Base-by-base conservation (phyloP, 2,329 filamentous ascomycete genomes). In the Xylariaceae sp. region DNA sequence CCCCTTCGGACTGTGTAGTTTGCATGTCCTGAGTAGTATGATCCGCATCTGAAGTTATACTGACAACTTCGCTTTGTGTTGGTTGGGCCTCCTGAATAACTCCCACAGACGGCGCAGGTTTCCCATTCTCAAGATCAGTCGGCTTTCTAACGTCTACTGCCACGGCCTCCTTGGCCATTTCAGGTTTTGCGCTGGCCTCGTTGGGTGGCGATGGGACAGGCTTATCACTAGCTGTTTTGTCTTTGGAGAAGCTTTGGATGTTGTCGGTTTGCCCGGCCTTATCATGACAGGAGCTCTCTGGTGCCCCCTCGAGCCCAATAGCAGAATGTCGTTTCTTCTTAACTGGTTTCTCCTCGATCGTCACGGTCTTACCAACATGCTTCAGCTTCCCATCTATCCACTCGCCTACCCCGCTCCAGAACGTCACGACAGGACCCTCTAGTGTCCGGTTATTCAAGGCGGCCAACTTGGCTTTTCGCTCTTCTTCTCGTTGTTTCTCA, bases 331-430 rank as follows among this genome's bases (percentile, higher is more conserved):
- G 73, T 68, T 84, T 86, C 70, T 80, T 76, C 58, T 75, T 73
- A 13, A 69, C 67, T 11, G 78, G 77, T 64, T 82, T 83, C 66
- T 86, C 83, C 64, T 86, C 82, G 57, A 86, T 79, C 2, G 79
- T 80, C 30, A 87, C 79, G 58, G 81, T 78, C 62, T 82, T 86
- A 33, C 90, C 89, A 32, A 91, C 81, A 57, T 84, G 81, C 66
- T 84, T 86, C 66, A 92, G 76, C 68, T 87, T 89, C 20, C 88
- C 88, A 64, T 91, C 87, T 50, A 87, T 81, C 82, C 91, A 93
- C 64, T 90, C 84, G 27, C 89, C 89, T 58, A 91, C 83, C n/a
- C 93, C 94, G 71, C 92, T 97, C 88, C 92, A 97, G 71, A 89
- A 93, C 2, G 90, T 91, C 35, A 97, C 86, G 9, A 97, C 91